Evolutionary conservation across 106 monocot species (phyloP).

Genomic region (Posidonia australis): DNA sequence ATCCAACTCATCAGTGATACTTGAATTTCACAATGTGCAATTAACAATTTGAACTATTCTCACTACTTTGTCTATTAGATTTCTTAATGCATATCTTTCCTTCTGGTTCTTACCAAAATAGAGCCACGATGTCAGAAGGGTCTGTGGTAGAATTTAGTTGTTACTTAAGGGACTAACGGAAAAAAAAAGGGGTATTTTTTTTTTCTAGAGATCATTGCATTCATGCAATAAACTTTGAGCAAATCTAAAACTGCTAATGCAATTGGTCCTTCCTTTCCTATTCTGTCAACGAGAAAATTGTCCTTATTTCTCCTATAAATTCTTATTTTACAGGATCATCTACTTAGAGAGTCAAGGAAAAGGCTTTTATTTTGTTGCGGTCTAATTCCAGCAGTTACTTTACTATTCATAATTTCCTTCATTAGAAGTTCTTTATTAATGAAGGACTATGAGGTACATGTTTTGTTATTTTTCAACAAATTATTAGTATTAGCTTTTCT

Average conservation of each 20-base stretch:
- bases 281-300: too few species aligned
- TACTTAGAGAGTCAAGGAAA: background rate
- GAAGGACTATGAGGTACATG: background rate
- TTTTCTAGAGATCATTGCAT: background rate
- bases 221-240: background rate
- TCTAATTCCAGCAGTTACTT: background rate
- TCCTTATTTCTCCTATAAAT: background rate
- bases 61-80: background rate
- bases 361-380: background rate
- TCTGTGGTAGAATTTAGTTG: background rate
- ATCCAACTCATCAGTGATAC: too few species aligned
- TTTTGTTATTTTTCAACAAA: background rate
- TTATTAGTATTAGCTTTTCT: background rate
- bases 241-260: background rate
- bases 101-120: background rate
- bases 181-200: background rate
- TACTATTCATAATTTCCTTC: background rate
- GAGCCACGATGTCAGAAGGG: background rate
- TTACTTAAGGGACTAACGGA: too few species aligned
- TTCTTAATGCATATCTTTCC: background rate
- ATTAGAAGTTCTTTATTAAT: background rate
- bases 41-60: too few species aligned
- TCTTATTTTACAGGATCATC: background rate
- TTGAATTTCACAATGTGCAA: too few species aligned
- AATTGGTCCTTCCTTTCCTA: too few species aligned